A percentile compares a stretch with the other conserved stretches of the same genome.
phyloP scores from a whole-genome alignment of 2,329 filamentous ascomycete species.

The Xylariomycetidae sp. region DNA sequence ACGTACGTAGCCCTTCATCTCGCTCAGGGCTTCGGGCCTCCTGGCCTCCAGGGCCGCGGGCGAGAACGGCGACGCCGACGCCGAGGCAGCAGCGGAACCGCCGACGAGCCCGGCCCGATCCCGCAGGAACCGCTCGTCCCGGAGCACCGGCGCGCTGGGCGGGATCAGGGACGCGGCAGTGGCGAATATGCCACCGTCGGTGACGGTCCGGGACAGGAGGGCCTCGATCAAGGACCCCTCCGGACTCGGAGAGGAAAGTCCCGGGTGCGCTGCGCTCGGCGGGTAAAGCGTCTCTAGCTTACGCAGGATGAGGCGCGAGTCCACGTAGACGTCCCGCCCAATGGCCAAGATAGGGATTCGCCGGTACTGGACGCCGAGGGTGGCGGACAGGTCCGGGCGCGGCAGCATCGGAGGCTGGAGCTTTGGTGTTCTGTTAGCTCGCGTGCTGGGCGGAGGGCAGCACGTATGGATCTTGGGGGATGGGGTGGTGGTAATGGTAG shows the following conservation, averaged over 20 bases:
- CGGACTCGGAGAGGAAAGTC: constrained; percentile 14
- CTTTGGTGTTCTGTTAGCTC: constrained; percentile 31
- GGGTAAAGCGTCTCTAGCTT: constrained; percentile 58
- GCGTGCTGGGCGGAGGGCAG: neutral
- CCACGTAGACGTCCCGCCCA: constrained; percentile 63
- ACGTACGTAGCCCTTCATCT: constrained; percentile 49
- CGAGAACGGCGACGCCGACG: constrained; percentile 14
- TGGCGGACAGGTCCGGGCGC: constrained; percentile 53
- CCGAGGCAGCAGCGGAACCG: constrained; percentile 5
- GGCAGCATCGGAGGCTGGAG: constrained; percentile 63
- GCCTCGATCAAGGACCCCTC: constrained; percentile 44
- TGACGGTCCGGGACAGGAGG: constrained; percentile 51
- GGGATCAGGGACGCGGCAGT: neutral
- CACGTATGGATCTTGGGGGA: neutral
- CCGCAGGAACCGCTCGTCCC: constrained; percentile 53
- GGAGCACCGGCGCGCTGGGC: constrained; percentile 33
- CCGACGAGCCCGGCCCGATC: constrained; percentile 46
- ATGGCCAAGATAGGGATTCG: constrained; percentile 66
- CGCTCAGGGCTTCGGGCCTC: constrained; percentile 49
- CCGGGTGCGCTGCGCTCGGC: constrained; percentile 29
- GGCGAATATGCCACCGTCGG: constrained; percentile 41
- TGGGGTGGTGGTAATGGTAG: neutral
- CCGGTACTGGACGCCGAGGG: constrained; percentile 60
- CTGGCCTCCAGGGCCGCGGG: constrained; percentile 18
- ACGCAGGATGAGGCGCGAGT: constrained; percentile 63